Percentiles rank a stretch among this genome's conserved stretches.
These are phyloP conservation scores for Hericium rajendrae DNA, from an alignment of 768 basidiomycete species.

Conservation along the genomic window DNA sequence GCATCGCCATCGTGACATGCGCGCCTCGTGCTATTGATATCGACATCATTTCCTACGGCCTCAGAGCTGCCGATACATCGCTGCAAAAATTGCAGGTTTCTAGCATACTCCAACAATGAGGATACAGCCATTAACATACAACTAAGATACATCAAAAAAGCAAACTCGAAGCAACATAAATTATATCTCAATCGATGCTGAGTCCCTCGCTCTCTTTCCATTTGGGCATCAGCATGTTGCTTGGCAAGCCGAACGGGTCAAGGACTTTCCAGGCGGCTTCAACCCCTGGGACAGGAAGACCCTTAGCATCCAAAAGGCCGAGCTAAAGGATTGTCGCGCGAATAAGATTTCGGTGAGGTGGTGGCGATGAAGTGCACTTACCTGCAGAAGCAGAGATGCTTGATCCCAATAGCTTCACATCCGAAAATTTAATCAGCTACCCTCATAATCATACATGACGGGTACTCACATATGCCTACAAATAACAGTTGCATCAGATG, in stretches of 20 bases:
- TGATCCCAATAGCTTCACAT: slow-evolving; percentile 37
- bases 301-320: slow-evolving; percentile 24
- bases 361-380: slow-evolving; percentile 6
- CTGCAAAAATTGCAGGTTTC: too few species aligned
- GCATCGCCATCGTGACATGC: not conserved
- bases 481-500: not conserved
- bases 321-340: slow-evolving; percentile 14
- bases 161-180: not conserved
- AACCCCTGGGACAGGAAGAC: slow-evolving; percentile 30
- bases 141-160: not conserved
- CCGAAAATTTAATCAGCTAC: not conserved
- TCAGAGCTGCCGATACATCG: not conserved
- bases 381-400: slow-evolving; percentile 35
- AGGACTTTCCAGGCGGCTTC: slow-evolving; percentile 31
- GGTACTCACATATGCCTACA: slow-evolving; percentile 22
- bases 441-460: not conserved
- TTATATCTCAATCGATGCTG: slow-evolving; percentile 14
- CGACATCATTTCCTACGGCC: not conserved
- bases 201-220: slow-evolving; percentile 30
- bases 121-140: not conserved
- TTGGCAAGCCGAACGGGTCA: slow-evolving; percentile 32
- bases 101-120: too few species aligned
- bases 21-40: not conserved
- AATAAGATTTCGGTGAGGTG: not conserved
- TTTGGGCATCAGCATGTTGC: slow-evolving; percentile 26